These are phyloP conservation scores for Zelopaecilomyces penicillatus DNA, from an alignment of 2,329 filamentous ascomycete species.

Conservation along the genomic window DNA sequence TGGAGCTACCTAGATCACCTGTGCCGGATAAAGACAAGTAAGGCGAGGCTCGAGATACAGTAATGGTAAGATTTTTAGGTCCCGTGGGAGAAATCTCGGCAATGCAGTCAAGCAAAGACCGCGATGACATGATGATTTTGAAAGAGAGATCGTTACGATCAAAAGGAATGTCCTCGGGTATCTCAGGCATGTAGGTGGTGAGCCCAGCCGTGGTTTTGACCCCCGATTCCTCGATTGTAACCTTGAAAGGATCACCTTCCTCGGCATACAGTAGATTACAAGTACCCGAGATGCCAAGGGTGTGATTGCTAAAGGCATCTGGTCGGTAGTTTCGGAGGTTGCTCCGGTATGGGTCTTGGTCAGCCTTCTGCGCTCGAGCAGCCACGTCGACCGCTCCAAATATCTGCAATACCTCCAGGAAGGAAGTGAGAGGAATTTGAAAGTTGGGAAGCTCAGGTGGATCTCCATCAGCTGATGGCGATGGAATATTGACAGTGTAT, in stretches of 20 bases:
- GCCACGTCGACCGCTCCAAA: slow-evolving; percentile 75
- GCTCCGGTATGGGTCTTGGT: slow-evolving; percentile 52
- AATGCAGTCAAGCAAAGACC: slow-evolving; percentile 63
- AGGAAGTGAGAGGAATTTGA: slow-evolving; percentile 75
- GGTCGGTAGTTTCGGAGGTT: slow-evolving; percentile 54
- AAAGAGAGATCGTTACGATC: slow-evolving; percentile 70
- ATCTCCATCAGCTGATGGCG: slow-evolving; percentile 26
- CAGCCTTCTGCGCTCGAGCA: slow-evolving; percentile 47
- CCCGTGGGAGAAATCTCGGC: slow-evolving; percentile 61
- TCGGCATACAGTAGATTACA: slow-evolving; percentile 74
- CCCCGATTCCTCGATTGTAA: slow-evolving; percentile 77
- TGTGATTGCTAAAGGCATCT: slow-evolving; percentile 75
- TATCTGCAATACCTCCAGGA: slow-evolving; percentile 92
- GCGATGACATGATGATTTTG: slow-evolving; percentile 89
- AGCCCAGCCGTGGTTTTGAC: slow-evolving; percentile 86
- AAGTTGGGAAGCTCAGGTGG: slow-evolving; percentile 56
- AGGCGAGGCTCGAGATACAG: slow-evolving; percentile 54
- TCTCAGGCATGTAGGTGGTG: slow-evolving; percentile 74
- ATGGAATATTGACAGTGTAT: slow-evolving; percentile 58
- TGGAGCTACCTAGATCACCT: slow-evolving; percentile 51
- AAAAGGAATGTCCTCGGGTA: slow-evolving; percentile 77
- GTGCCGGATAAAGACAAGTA: slow-evolving; percentile 65
- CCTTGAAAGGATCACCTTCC: slow-evolving; percentile 68
- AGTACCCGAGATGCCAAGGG: slow-evolving; percentile 74
- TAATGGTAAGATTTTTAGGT: slow-evolving; percentile 64